phyloP scores from a whole-genome alignment of 1,284 basidiomycete genomes.

The Malassezia vespertilionis region DNA sequence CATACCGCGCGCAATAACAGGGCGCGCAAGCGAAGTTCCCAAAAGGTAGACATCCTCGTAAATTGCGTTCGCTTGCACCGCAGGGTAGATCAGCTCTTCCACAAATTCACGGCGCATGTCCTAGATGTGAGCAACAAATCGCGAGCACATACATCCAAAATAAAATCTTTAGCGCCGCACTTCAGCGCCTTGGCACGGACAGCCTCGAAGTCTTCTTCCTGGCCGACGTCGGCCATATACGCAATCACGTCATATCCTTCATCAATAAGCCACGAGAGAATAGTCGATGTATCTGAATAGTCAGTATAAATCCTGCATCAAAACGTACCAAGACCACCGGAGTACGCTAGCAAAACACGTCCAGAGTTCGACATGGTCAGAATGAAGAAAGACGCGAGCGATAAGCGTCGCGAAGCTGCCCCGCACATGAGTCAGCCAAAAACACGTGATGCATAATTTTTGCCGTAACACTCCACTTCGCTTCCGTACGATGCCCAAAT shows the following conservation, averaged over 20 bases:
- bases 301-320: constrained; percentile 52
- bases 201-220: constrained; percentile 95
- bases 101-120: constrained; percentile 93
- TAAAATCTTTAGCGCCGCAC: constrained; percentile 90
- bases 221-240: constrained; percentile 98
- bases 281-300: constrained; percentile 45
- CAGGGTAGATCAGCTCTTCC: constrained; percentile 87
- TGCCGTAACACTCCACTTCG: neutral
- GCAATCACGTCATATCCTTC: constrained; percentile 93
- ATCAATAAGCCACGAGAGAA: constrained; percentile 59
- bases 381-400: neutral
- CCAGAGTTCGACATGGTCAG: constrained; percentile 52
- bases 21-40: constrained; percentile 91
- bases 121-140: too few relatives aligned
- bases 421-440: neutral
- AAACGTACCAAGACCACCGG: too few relatives aligned
- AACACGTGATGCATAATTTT: constrained; percentile 1
- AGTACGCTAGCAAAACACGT: constrained; percentile 87
- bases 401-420: neutral
- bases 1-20: constrained; percentile 98
- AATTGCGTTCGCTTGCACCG: constrained; percentile 95
- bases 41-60: constrained; percentile 99
- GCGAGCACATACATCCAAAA: too few relatives aligned
- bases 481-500: constrained; percentile 5
- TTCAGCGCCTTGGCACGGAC: constrained; percentile 80